These are phyloP conservation scores for Wallacemonas sp. DNA, from an alignment of 208 protist genomes.

Conservation along the genomic window DNA sequence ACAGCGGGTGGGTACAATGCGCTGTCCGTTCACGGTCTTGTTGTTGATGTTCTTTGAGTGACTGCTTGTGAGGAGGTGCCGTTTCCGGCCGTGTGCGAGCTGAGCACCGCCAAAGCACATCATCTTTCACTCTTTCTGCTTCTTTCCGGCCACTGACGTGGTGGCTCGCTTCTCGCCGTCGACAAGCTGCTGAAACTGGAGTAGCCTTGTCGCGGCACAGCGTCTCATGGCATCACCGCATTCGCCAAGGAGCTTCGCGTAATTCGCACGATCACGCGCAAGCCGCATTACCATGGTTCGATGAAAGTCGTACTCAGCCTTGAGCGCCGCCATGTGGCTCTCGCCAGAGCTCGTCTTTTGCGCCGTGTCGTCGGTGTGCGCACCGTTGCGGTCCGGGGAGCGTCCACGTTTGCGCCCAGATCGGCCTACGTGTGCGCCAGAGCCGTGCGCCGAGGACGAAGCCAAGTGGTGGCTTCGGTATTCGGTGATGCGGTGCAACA, in stretches of 20 bases:
- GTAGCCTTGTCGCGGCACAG: neutral
- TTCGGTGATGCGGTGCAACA: constrained; percentile 37
- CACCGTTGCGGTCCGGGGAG: neutral
- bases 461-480: constrained; percentile 13
- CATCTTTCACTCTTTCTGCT: too few relatives aligned
- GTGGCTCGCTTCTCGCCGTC: neutral
- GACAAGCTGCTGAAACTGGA: neutral
- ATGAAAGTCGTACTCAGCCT: neutral
- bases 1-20: too few relatives aligned
- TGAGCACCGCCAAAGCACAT: too few relatives aligned
- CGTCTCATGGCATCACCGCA: constrained; percentile 20
- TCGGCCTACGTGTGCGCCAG: neutral
- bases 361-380: neutral
- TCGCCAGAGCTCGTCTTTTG: neutral
- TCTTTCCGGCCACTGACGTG: neutral
- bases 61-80: too few relatives aligned
- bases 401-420: neutral
- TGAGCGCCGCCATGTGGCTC: neutral
- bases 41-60: too few relatives aligned
- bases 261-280: constrained; percentile 21
- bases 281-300: constrained; percentile 1
- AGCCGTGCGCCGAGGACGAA: neutral
- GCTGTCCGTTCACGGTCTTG: too few relatives aligned
- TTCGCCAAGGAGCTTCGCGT: constrained; percentile 23
- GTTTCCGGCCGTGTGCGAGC: too few relatives aligned